Percentiles rank a stretch among this genome's conserved stretches.
phyloP scores from a whole-genome alignment of 75 land plant species.

The Cupressus sempervirens region DNA sequence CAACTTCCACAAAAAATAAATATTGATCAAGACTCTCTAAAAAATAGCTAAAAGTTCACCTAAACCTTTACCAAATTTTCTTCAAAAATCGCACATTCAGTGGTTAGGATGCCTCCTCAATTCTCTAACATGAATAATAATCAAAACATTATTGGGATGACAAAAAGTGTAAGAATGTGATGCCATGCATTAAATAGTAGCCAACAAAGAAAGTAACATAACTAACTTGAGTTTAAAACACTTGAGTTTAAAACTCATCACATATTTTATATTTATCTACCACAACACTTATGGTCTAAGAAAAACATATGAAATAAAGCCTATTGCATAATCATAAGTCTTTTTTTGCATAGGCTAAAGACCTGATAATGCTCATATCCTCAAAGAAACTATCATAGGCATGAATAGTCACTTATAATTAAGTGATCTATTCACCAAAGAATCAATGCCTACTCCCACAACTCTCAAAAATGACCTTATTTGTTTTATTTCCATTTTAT shows the following conservation, averaged over 20 bases:
- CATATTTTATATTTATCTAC: neutral
- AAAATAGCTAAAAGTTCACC: neutral
- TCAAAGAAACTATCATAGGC: neutral
- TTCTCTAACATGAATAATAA: neutral
- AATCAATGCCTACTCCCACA: conserved; percentile 15
- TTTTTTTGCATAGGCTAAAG: neutral
- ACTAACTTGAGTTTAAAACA: too few species aligned
- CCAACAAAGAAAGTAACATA: neutral
- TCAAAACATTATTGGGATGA: neutral
- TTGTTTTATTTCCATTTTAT: conserved; percentile 23
- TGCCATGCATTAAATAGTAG: neutral
- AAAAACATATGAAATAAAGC: neutral
- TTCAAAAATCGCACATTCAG: neutral
- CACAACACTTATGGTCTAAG: neutral
- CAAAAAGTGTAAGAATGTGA: neutral
- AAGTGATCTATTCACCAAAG: neutral
- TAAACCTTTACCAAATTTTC: neutral
- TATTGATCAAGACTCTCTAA: neutral
- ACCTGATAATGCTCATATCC: conserved; percentile 2
- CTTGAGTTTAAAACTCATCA: neutral
- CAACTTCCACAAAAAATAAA: neutral
- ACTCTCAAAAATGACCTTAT: conserved; percentile 18
- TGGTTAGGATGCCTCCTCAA: neutral
- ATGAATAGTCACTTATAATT: neutral
- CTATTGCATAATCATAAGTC: neutral